Conservation (phyloP, 306 rosid species). For the Inga oerstediana region DNA sequence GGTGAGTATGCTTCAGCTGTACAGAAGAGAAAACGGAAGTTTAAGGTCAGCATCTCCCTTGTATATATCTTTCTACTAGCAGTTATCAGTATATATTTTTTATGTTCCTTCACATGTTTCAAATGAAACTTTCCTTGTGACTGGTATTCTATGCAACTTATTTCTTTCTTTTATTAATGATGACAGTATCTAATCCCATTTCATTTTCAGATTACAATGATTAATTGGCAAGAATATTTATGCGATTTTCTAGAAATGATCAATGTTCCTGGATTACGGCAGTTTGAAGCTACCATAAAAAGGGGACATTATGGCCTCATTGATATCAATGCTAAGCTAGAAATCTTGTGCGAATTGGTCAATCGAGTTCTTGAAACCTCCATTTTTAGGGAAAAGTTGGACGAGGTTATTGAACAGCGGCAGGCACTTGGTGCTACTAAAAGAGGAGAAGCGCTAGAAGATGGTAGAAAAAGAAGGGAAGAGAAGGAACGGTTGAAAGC, state of each 20-base stretch:
- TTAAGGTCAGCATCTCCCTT: conserved; percentile 57
- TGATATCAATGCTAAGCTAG: conserved; percentile 47
- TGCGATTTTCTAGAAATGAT: conserved; percentile 83
- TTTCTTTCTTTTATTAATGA: conserved; percentile 9
- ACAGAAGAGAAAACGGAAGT: conserved; percentile 55
- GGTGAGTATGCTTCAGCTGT: conserved; percentile 54
- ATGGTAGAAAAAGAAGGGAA: conserved; percentile 72
- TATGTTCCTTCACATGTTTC: not conserved
- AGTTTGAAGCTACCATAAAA: conserved; percentile 65
- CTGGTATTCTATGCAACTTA: conserved; percentile 10
- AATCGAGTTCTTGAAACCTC: conserved; percentile 63
- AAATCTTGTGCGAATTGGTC: conserved; percentile 50
- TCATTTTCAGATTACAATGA: conserved; percentile 72
- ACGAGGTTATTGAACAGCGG: conserved; percentile 74
- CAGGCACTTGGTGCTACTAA: conserved; percentile 77
- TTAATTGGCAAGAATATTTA: conserved; percentile 81
- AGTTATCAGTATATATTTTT: conserved; percentile 18
- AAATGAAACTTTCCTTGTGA: conserved; percentile 4
- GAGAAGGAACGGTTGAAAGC: conserved; percentile 63
- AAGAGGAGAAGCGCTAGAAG: conserved; percentile 80
- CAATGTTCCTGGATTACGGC: conserved; percentile 55
- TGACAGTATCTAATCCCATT: conserved; percentile 29
- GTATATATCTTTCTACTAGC: conserved; percentile 12
- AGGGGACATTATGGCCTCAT: conserved; percentile 94
- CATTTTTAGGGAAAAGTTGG: conserved; percentile 68